Evolutionary conservation across 768 basidiomycete species (phyloP), one percentile per base, ranked within the genome.

Genomic region (Gautieria morchelliformis): DNA sequence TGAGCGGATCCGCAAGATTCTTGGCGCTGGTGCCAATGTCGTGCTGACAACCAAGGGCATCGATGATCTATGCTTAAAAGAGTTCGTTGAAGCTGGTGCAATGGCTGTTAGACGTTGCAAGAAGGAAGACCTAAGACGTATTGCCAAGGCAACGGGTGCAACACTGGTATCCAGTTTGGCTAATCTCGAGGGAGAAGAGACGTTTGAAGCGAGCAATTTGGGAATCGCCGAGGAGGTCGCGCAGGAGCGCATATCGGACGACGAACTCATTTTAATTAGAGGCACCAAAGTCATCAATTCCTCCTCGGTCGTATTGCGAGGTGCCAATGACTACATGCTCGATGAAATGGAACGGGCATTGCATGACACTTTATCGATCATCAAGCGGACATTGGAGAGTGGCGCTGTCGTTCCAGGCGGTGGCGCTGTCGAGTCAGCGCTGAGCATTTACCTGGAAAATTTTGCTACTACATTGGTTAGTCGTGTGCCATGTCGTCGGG

Each of bases 281-380:
- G 96, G 96, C 3, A 98, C 94, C 51, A 98, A 95, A 73, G 87
- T 93, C 42, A 94, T 98, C 67, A 93, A 74, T 74, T 94, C 93
- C 22, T 78, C 88, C 14, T 96, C 93, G 19, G 89, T 99, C 65
- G 82, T 99, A 58, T 77, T 99, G 58, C 82, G 96, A 55, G 96
- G 96, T 46, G 96, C 96, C 30, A 99, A 98, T 70, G 96, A 99
- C 71, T 97, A 95, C 70, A 93, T 97, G 89, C 74, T 98, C 64
- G 96, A 99, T 69, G 96, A 99, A 78, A 99, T 98, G 96, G 96
- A 99, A 73, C 78, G 96, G 49, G 87, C 92, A 0, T 70, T 98
- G 63, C 95, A 99, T 68, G 96, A 99, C 69, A 89, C 90, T 1
- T 71, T 98, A 61, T 95, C 90, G 30, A 81, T 96, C 64, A 92